Conservation (phyloP, 2,329 filamentous ascomycete species). For the Stagonosporopsis chrysanthemi region DNA sequence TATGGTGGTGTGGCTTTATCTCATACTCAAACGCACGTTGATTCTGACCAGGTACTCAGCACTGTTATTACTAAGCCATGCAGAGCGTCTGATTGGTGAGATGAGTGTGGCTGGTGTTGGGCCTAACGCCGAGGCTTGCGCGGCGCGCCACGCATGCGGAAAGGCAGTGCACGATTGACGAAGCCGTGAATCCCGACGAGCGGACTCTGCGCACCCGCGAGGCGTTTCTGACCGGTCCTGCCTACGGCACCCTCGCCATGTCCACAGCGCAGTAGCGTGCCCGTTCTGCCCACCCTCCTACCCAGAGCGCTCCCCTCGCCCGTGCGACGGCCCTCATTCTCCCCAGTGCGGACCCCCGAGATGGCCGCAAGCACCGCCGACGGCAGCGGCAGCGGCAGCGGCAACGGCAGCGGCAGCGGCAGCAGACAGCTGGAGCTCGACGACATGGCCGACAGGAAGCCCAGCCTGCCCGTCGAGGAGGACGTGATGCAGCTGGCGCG, state of each 20-base stretch:
- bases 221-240: conserved; percentile 10
- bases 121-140: conserved; percentile 14
- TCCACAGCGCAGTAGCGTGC: conserved; percentile 12
- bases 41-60: no score
- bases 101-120: background rate
- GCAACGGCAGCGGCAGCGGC: conserved; percentile 28
- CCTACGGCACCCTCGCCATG: conserved; percentile 20
- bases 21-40: no score
- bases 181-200: conserved; percentile 27
- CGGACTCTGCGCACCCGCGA: conserved; percentile 19
- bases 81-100: no score
- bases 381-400: background rate
- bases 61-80: no score
- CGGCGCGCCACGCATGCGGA: conserved; percentile 20
- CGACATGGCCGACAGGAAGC: conserved; percentile 47
- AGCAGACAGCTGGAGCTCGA: conserved; percentile 45
- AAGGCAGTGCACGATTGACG: conserved; percentile 23
- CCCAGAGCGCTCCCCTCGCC: conserved; percentile 4
- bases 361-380: conserved; percentile 35
- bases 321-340: background rate
- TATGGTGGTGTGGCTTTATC: no score
- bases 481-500: conserved; percentile 97
- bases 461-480: conserved; percentile 64
- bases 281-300: no score
- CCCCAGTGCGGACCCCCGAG: conserved; percentile 30